phyloP scores from a whole-genome alignment of 2,329 filamentous ascomycete species.

The Coniosporium tulheliwenetii region DNA sequence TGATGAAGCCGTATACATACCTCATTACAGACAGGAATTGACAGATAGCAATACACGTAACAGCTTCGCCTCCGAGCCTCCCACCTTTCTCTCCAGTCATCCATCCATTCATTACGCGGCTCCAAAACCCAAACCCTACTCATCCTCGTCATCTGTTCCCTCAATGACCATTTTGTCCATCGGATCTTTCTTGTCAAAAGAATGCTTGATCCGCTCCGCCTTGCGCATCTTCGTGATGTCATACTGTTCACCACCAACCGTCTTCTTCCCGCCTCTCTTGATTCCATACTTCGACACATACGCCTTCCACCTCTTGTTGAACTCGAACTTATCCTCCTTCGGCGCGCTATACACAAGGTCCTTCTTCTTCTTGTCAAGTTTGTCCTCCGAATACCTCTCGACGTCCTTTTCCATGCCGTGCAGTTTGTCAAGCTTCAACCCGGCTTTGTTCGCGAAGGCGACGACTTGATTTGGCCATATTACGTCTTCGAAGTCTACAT shows the following conservation, averaged over 20 bases:
- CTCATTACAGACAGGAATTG: too few relatives aligned
- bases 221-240: constrained; percentile 5
- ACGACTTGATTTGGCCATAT: constrained; percentile 5
- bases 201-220: constrained; percentile 2
- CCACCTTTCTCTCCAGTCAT: too few relatives aligned
- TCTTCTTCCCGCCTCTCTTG: background rate
- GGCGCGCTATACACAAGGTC: background rate
- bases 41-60: too few relatives aligned
- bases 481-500: background rate
- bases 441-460: constrained; percentile 5
- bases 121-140: background rate
- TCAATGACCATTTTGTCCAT: constrained; percentile 1
- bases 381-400: background rate
- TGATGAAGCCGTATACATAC: too few relatives aligned
- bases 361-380: background rate
- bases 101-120: background rate
- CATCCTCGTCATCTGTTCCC: background rate
- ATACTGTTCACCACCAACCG: constrained; percentile 3
- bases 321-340: background rate
- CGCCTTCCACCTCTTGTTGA: background rate
- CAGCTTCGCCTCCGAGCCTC: too few relatives aligned
- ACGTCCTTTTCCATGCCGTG: background rate
- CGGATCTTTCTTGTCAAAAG: constrained; percentile 7
- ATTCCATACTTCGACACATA: constrained; percentile 1
- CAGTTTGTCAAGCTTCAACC: constrained; percentile 3